Evolutionary conservation across 345 rosid species (phyloP).

Genomic region (Eutrema yunnanense): DNA sequence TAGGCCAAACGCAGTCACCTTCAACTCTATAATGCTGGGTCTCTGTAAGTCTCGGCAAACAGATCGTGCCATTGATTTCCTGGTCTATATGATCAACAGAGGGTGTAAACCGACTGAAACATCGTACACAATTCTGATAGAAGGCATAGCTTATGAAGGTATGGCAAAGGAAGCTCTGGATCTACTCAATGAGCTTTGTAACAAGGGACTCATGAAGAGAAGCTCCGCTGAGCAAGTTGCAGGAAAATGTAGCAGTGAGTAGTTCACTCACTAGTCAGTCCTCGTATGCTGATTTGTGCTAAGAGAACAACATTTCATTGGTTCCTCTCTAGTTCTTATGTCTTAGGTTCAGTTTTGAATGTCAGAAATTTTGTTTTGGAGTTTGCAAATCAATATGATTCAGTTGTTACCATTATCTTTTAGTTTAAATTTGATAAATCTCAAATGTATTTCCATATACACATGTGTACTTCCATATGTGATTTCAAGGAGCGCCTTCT

Average conservation of each 20-base stretch:
- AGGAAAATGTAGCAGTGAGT: conserved; percentile 43
- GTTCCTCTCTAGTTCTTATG: not conserved
- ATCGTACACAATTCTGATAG: conserved; percentile 74
- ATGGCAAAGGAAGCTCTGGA: conserved; percentile 71
- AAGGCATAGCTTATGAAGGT: conserved; percentile 83
- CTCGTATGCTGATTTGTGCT: not conserved
- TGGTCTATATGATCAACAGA: conserved; percentile 68
- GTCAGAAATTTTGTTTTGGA: conserved; percentile 1
- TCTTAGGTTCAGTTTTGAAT: conserved; percentile 6
- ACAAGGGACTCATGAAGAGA: conserved; percentile 58
- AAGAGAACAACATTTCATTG: not conserved
- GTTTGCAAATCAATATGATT: conserved; percentile 5
- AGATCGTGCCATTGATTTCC: conserved; percentile 75
- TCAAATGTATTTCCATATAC: conserved; percentile 9
- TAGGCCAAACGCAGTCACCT: conserved; percentile 59
- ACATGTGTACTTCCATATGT: not conserved
- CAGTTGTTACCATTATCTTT: not conserved
- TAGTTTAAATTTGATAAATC: not conserved
- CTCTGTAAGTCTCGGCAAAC: conserved; percentile 73
- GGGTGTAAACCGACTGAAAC: conserved; percentile 75
- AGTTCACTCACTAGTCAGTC: conserved; percentile 3
- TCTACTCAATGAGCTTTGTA: conserved; percentile 59
- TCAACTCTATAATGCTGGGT: conserved; percentile 67
- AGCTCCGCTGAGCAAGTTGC: conserved; percentile 68
- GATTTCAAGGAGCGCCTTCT: conserved; percentile 43